Percentiles rank a stretch among this genome's conserved stretches.
phyloP scores from a whole-genome alignment of 2,329 filamentous ascomycete species.

The Exutisphaerella laricina region DNA sequence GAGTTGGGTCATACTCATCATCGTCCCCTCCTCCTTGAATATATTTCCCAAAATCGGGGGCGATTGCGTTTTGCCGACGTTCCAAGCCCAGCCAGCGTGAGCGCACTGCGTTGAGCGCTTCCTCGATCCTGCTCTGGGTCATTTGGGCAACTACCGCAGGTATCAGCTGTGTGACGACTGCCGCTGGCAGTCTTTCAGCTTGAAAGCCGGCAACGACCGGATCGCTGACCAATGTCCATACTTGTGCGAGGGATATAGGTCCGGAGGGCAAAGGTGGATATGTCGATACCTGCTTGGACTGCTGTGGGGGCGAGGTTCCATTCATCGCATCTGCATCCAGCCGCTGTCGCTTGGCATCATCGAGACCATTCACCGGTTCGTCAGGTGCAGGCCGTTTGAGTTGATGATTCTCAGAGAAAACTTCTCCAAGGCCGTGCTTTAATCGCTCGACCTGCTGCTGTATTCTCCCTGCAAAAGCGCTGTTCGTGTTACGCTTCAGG shows the following conservation, averaged over 20 bases:
- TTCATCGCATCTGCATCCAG: constrained; percentile 49
- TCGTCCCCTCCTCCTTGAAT: constrained; percentile 57
- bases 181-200: constrained; percentile 68
- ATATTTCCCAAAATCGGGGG: constrained; percentile 30
- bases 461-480: constrained; percentile 68
- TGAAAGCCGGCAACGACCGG: constrained; percentile 72
- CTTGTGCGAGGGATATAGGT: constrained; percentile 69
- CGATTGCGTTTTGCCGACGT: constrained; percentile 26
- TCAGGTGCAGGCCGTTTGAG: constrained; percentile 65
- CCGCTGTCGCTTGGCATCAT: constrained; percentile 75
- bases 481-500: constrained; percentile 75
- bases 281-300: constrained; percentile 34
- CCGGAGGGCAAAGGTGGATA: constrained; percentile 69
- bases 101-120: constrained; percentile 61
- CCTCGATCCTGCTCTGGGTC: constrained; percentile 61
- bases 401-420: constrained; percentile 67
- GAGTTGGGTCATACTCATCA: constrained; percentile 89
- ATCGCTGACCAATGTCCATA: constrained; percentile 81
- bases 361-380: constrained; percentile 66
- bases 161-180: constrained; percentile 74
- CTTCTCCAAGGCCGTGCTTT: constrained; percentile 68
- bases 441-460: constrained; percentile 82
- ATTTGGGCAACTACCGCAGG: constrained; percentile 69
- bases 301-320: constrained; percentile 21
- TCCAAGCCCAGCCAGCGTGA: constrained; percentile 38